Percentiles rank a stretch among this genome's conserved stretches.
These are phyloP conservation scores for Chaetoscypha palmicola DNA, from an alignment of 2,329 filamentous ascomycete species.

Conservation along the genomic window DNA sequence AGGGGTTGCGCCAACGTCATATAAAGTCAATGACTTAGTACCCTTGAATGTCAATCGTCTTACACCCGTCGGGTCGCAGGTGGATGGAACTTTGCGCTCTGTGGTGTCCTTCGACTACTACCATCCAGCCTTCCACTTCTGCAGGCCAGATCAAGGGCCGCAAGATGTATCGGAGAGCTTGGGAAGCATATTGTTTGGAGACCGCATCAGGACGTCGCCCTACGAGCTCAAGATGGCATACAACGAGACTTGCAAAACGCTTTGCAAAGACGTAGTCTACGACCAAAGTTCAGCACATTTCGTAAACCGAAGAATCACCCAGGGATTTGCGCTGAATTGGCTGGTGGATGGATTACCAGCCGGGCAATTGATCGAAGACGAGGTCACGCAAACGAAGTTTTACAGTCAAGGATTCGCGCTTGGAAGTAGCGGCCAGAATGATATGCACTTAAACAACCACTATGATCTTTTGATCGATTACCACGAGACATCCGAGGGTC, in stretches of 20 bases:
- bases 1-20: conserved; percentile 89
- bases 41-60: conserved; percentile 90
- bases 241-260: conserved; percentile 79
- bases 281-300: conserved; percentile 64
- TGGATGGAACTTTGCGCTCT: conserved; percentile 79
- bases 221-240: conserved; percentile 81
- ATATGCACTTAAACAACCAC: conserved; percentile 77
- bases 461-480: conserved; percentile 94
- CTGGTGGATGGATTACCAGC: conserved; percentile 90
- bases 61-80: conserved; percentile 70
- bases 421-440: conserved; percentile 51
- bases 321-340: conserved; percentile 93
- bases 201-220: conserved; percentile 94
- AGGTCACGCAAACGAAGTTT: conserved; percentile 68
- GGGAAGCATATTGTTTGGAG: conserved; percentile 94
- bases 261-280: conserved; percentile 65
- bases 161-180: conserved; percentile 79
- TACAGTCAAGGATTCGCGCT: conserved; percentile 89
- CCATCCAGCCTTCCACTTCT: conserved; percentile 80
- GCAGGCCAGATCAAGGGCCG: conserved; percentile 68
- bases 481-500: conserved; percentile 64
- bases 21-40: conserved; percentile 71
- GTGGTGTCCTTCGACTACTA: conserved; percentile 97
- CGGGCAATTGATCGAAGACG: conserved; percentile 73
- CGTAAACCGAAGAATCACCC: conserved; percentile 72